Evolutionary conservation across 1,139 yeast genomes (phyloP).

Genomic region (Lodderomyces jiufengensis): DNA sequence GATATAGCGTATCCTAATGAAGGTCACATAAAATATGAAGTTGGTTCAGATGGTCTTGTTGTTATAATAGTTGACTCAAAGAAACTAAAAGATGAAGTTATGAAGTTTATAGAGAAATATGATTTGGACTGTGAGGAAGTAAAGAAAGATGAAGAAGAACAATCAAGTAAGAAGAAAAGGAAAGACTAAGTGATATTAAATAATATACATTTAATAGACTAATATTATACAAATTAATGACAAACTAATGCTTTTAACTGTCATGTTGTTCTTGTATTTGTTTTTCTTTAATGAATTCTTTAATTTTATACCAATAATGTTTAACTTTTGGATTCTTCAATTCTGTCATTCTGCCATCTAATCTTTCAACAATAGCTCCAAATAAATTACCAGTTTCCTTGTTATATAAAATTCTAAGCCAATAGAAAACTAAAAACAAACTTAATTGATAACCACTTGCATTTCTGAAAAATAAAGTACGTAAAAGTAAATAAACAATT

Average conservation of each 20-base stretch:
- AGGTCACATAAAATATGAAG: constrained; percentile 64
- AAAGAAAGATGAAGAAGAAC: constrained; percentile 3
- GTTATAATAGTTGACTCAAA: constrained; percentile 53
- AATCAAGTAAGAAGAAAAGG: constrained; percentile 5
- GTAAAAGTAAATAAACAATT: constrained; percentile 48
- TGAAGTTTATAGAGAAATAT: constrained; percentile 36
- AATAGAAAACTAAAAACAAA: constrained; percentile 55
- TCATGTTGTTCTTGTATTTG: constrained; percentile 12
- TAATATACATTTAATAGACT: too few relatives aligned
- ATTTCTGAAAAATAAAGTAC: constrained; percentile 61
- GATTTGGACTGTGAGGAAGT: constrained; percentile 1
- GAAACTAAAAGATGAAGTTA: constrained; percentile 27
- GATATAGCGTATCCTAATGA: constrained; percentile 63
- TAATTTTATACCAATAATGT: constrained; percentile 40
- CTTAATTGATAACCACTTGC: constrained; percentile 66
- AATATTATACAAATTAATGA: too few relatives aligned
- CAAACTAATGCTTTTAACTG: neutral
- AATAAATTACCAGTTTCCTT: constrained; percentile 47
- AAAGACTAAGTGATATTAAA: neutral
- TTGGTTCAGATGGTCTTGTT: constrained; percentile 68
- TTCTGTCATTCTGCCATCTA: constrained; percentile 39
- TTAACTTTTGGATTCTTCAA: constrained; percentile 47
- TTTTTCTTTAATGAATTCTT: constrained; percentile 37
- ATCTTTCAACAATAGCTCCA: constrained; percentile 33
- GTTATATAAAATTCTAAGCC: constrained; percentile 63